Evolutionary conservation across 202 grass and related monocot genomes (phyloP).

Genomic region (Setaria viridis): DNA sequence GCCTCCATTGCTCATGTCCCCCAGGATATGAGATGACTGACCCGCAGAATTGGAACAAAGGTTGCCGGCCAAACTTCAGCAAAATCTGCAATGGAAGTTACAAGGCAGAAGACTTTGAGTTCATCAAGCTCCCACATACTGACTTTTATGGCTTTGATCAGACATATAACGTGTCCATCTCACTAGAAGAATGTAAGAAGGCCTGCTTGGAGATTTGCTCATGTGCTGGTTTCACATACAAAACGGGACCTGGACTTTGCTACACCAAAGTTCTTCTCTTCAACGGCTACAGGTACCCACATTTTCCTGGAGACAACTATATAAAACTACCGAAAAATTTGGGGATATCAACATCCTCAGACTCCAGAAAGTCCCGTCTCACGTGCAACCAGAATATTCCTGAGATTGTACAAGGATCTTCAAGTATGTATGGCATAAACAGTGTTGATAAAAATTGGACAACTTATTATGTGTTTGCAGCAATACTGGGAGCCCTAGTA

Average conservation of each 20-base stretch:
- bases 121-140: conserved; percentile 56
- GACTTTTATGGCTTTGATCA: conserved; percentile 79
- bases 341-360: conserved; percentile 13
- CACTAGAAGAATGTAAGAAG: conserved; percentile 56
- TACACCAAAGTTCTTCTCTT: conserved; percentile 69
- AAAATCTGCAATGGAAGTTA: conserved; percentile 51
- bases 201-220: conserved; percentile 54
- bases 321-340: conserved; percentile 70
- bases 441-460: conserved; percentile 48
- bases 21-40: conserved; percentile 70
- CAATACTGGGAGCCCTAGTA: conserved; percentile 60
- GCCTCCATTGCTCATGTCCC: conserved; percentile 59
- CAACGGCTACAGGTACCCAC: conserved; percentile 63
- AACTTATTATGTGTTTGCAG: conserved; percentile 61
- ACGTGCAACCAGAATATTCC: conserved; percentile 42
- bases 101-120: conserved; percentile 48
- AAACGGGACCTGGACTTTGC: conserved; percentile 48
- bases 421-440: conserved; percentile 57
- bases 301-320: conserved; percentile 58
- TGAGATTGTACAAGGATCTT: conserved; percentile 47
- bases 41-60: conserved; percentile 55
- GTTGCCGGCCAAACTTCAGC: conserved; percentile 50
- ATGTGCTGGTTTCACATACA: conserved; percentile 62
- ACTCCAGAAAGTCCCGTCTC: conserved; percentile 40
- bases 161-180: conserved; percentile 13